These are phyloP conservation scores for Fomitopsis betulina DNA, from an alignment of 1,284 basidiomycete species.

Conservation along the genomic window DNA sequence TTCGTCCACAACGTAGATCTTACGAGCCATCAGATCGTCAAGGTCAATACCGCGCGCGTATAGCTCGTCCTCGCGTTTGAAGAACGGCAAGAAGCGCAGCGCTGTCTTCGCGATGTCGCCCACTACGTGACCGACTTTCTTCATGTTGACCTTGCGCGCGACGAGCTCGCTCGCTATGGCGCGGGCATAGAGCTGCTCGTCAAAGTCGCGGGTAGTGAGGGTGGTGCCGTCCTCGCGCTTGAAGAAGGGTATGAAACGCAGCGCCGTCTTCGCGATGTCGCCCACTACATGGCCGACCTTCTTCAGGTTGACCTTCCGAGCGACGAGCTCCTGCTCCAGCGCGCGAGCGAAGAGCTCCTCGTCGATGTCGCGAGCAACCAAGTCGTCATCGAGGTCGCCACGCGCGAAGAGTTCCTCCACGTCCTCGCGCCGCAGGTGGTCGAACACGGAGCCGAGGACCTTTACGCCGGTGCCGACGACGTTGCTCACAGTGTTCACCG, in stretches of 20 bases:
- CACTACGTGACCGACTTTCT: not conserved
- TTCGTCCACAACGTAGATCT: not conserved
- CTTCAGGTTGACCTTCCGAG: not conserved
- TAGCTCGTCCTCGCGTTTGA: not conserved
- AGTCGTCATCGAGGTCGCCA: no score
- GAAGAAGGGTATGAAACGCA: not conserved
- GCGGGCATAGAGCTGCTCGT: not conserved
- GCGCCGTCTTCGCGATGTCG: not conserved
- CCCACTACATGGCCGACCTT: not conserved
- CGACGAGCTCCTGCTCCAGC: not conserved
- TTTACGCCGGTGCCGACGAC: no score
- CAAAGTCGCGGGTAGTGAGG: no score
- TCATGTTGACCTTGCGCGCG: not conserved
- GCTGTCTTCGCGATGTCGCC: not conserved
- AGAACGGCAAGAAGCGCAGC: not conserved
- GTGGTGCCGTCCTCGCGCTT: not conserved
- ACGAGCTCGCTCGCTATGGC: not conserved
- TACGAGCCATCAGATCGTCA: not conserved
- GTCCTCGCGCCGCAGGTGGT: no score
- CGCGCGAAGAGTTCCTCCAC: no score
- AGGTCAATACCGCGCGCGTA: not conserved
- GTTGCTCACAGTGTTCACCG: no score
- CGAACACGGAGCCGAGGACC: no score
- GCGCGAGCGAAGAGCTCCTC: not conserved
- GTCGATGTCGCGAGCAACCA: not conserved